Conservation (phyloP, 352 stramenopile genomes). For the Globisporangium alternatum region DNA sequence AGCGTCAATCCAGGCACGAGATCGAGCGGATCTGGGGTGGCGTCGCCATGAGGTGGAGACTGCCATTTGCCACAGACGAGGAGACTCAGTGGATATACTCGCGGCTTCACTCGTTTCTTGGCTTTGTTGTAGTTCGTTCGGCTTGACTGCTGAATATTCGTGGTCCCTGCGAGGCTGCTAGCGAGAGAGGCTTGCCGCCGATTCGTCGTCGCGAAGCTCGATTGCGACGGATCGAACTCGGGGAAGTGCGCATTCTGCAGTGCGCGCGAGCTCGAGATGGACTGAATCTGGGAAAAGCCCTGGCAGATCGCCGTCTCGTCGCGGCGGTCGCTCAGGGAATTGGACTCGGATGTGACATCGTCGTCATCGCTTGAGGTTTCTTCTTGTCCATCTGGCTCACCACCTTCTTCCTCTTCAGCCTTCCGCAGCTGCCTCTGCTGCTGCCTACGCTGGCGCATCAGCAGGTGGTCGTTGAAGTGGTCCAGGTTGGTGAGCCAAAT, state of each 20-base stretch:
- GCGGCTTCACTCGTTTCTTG: conserved; percentile 9
- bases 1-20: conserved; percentile 44
- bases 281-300: conserved; percentile 79
- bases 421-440: conserved; percentile 12
- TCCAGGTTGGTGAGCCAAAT: conserved; percentile 91
- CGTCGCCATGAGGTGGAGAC: conserved; percentile 1
- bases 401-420: neutral
- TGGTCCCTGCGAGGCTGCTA: neutral
- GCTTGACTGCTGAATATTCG: neutral
- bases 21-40: conserved; percentile 23
- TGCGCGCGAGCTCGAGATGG: conserved; percentile 53
- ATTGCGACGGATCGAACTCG: conserved; percentile 10
- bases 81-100: conserved; percentile 46
- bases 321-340: conserved; percentile 39
- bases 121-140: neutral
- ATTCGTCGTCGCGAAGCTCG: conserved; percentile 1
- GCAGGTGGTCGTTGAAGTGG: conserved; percentile 68
- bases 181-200: neutral
- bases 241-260: conserved; percentile 51
- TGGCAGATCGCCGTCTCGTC: conserved; percentile 59
- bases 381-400: neutral
- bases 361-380: conserved; percentile 13
- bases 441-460: conserved; percentile 14
- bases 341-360: conserved; percentile 5
- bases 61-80: conserved; percentile 55